Base-by-base conservation (phyloP, 208 protist genomes). In the Tetramitus jugosus region DNA sequence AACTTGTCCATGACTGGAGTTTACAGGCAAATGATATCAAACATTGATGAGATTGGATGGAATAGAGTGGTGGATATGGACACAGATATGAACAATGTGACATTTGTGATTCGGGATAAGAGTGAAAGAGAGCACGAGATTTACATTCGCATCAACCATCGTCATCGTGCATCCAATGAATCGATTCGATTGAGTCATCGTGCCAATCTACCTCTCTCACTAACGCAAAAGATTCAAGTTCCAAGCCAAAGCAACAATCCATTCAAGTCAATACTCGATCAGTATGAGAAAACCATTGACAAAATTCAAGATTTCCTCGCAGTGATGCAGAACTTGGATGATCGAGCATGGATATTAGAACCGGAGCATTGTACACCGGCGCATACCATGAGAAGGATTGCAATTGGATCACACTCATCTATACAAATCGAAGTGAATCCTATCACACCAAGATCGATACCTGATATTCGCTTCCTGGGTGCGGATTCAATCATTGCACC, bases 11-110 rank as follows among this genome's bases (percentile, higher is more conserved):
- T 61, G n/a, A 61, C 76, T 60, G n/a, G 60, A 33, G 46, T 53
- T 37, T 74, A 74, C 37, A 52, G 53, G 6, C 7, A 74, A 53
- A 42, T 74, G 33, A 37, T 74, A 26, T 31, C 35, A 45, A 13
- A 74, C 3, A 14, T 74, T 8, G 67, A 74, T 74, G 67, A 74
- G 53, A 74, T 74, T 74, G 67, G 67, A 35, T 74, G 67, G 67
- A 8, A 49, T 53, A 74, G 53, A 52, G 26, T 74, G 14, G 13
- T n/a, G 33, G 67, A 74, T 53, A 29, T 74, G 23, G 53, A 74
- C 8, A 17, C 37, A 4, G 67, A 74, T 23, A 39, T 74, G 8
- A 53, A 39, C 8, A 39, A 3, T 0, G 29, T 74, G 8, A 74
- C 42, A 26, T 31, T 74, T 20, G 31, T 1, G 1, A 33, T 74